A percentile compares a stretch with the other conserved stretches of the same genome.
Evolutionary conservation across 1,284 basidiomycete genomes (phyloP).

Genomic region (Ceratobasidium sp.): DNA sequence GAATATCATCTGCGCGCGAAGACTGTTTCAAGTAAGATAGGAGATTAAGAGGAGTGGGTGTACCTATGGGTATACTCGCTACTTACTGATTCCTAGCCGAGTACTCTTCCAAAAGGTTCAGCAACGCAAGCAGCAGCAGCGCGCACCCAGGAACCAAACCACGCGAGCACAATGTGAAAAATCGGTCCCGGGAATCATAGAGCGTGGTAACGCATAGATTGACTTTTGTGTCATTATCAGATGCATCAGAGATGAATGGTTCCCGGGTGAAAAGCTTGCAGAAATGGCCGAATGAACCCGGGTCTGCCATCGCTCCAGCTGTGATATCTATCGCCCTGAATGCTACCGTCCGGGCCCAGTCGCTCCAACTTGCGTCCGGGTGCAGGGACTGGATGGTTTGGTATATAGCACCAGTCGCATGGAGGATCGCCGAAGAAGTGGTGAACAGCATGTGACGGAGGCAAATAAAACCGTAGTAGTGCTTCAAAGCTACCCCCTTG

Average conservation of each 20-base stretch:
- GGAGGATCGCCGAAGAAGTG: not conserved
- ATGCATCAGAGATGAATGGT: too few species aligned
- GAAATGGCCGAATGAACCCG: not conserved
- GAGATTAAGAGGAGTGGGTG: not conserved
- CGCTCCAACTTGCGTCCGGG: not conserved
- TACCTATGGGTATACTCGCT: not conserved
- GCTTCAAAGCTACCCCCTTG: not conserved
- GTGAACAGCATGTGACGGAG: not conserved
- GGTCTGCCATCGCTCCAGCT: not conserved
- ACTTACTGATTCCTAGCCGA: not conserved
- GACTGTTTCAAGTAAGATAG: not conserved
- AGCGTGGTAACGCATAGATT: not conserved
- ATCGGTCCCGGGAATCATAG: not conserved
- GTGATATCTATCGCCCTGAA: not conserved
- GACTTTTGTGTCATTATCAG: too few species aligned
- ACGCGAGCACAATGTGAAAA: not conserved
- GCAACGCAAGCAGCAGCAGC: not conserved
- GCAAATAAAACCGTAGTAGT: constrained; percentile 6
- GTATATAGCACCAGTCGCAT: not conserved
- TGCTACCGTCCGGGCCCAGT: not conserved
- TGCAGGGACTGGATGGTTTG: not conserved
- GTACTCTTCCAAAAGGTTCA: not conserved
- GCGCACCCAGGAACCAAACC: constrained; percentile 2
- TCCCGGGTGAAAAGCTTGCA: not conserved
- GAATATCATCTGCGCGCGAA: not conserved